These are phyloP conservation scores for Suillus alpinus DNA, from an alignment of 768 basidiomycete species.

Conservation along the genomic window DNA sequence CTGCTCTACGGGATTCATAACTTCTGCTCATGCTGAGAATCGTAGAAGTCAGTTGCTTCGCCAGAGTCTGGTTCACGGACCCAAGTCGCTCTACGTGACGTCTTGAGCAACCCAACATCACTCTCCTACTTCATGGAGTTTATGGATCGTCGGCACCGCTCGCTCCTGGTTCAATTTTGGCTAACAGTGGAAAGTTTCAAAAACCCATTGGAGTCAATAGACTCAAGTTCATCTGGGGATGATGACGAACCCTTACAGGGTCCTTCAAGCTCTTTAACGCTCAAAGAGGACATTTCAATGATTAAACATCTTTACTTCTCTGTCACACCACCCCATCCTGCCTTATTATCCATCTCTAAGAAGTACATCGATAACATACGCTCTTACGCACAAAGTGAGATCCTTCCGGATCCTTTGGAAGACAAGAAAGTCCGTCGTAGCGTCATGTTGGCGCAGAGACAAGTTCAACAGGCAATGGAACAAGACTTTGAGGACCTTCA, in stretches of 20 bases:
- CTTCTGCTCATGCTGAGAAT: neutral
- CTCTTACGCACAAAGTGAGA: slow-evolving; percentile 54
- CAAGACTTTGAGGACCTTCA: slow-evolving; percentile 90
- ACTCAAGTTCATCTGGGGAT: slow-evolving; percentile 53
- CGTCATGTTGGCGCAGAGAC: slow-evolving; percentile 80
- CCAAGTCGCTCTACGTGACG: slow-evolving; percentile 64
- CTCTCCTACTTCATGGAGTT: slow-evolving; percentile 98
- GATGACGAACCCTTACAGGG: slow-evolving; percentile 63
- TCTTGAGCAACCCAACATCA: slow-evolving; percentile 85
- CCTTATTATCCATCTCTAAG: slow-evolving; percentile 61
- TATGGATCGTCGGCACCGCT: slow-evolving; percentile 87
- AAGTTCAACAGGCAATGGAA: slow-evolving; percentile 87
- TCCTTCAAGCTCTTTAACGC: slow-evolving; percentile 53
- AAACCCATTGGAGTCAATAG: slow-evolving; percentile 85
- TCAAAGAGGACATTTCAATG: slow-evolving; percentile 86
- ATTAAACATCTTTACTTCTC: slow-evolving; percentile 88
- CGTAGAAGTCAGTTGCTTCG: slow-evolving; percentile 36
- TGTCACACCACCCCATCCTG: slow-evolving; percentile 50
- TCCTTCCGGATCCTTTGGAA: slow-evolving; percentile 36
- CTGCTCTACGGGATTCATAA: neutral
- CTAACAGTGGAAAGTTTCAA: slow-evolving; percentile 97
- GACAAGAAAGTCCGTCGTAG: slow-evolving; percentile 66
- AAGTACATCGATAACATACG: slow-evolving; percentile 72
- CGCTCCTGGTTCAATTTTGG: slow-evolving; percentile 94
- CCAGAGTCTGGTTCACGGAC: slow-evolving; percentile 45